Evolutionary conservation across 805 yeast genomes (phyloP), one percentile per base, ranked within the genome.

Genomic region (Ogataea chonburiensis): DNA sequence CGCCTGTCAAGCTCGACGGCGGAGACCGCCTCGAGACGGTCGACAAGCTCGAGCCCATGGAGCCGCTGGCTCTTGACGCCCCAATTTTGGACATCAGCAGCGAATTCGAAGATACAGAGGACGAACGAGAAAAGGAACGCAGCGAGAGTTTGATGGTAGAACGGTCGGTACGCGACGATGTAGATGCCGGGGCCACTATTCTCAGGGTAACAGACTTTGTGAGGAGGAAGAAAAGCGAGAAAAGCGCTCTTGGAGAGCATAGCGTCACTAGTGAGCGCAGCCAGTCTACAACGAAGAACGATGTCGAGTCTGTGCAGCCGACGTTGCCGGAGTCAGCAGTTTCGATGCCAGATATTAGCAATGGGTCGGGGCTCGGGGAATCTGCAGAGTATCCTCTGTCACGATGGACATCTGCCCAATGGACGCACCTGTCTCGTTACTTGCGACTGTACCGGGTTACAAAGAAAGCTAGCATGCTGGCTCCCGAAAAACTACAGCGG

Each of bases 61-160:
- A 19, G 22, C 22, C 22, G 22, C 22, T 19, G n/a, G 37, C 16
- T n/a, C 5, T 33, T 7, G 23, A 24, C 17, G 31, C 11, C 6
- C 25, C 32, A 16, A 24, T 28, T 6, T 16, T 28, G 20, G 34
- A 26, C 19, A 26, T 31, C 11, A 33, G 44, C 12, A 48, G 53
- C 34, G 55, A 50, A 35, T 50, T 50, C 27, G 53, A 43, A 15
- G 55, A 50, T 34, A 41, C 52, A 3, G 53, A 44, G 18, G 49
- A 46, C 23, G 43, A 41, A 7, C 19, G 24, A 22, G 33, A 22
- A 9, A 33, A 29, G 16, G 41, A 23, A 7, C 34, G 27, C 5
- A 45, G 43, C 10, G 38, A 38, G 8, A 23, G 45, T 5, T 15
- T 28, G 25, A 31, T 40, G 24, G 37, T 41, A 1, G 42, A 35